Evolutionary conservation across 768 basidiomycete genomes (phyloP), one percentile per base, ranked within the genome.

Genomic region (Chlorophyllum brunneum): DNA sequence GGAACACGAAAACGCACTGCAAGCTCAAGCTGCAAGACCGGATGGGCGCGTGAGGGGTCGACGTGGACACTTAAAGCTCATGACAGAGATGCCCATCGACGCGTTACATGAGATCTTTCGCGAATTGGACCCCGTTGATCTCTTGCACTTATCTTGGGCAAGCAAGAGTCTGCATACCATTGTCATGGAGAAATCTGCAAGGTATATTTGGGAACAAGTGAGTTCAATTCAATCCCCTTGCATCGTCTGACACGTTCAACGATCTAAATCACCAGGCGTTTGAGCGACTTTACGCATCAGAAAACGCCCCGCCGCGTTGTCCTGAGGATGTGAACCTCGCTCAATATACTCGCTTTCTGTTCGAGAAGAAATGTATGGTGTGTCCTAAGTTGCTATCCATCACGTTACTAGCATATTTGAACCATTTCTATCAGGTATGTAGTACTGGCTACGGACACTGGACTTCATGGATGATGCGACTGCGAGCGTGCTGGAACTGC

Each of bases 21-120:
- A 4, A 3, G 26, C 16, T 45, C n/a, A 29, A 3, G 3, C 22
- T 24, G 4, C 1, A 5, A 48, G 36, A 18, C 37, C 48, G 20
- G 27, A 33, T 30, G 18, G 26, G 3, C 18, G 11, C 13, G 43
- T 61, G 16, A 59, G 54, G 41, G 59, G 62, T 5, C 59, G 47
- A 29, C 53, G 61, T 33, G 65, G 66, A 15, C 55, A 63, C 15
- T 48, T 65, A 31, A 54, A 55, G 33, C 36, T 58, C n/a, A 60
- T 70, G 41, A 65, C 63, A 5, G 67, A 71, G 48, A 62, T 71
- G 47, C 69, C 68, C 9, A 38, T 70, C 23, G 70, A 71, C 42
- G 57, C 70, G 4, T 58, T 70, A 22, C 56, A 64, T 6, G 65
- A 78, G 65, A 71, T 75, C n/a, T 69, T 74, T 53, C 58, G 64